These are phyloP conservation scores for Physocladia obscura DNA, from an alignment of 192 early-diverging fungal genomes.

Conservation along the genomic window DNA sequence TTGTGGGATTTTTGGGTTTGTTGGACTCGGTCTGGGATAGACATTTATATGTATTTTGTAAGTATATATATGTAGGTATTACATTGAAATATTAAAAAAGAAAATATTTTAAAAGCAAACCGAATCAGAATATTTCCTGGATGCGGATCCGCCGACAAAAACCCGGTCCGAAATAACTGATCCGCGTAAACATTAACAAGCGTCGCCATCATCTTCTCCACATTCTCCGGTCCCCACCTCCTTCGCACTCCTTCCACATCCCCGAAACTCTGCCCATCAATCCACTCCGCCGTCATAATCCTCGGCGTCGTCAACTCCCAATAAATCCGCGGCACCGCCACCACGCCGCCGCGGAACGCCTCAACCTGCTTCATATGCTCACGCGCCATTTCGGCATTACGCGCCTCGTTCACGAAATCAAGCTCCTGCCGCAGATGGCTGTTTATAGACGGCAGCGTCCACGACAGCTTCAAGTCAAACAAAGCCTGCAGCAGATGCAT, in stretches of 20 bases:
- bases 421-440: conserved; percentile 76
- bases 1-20: conserved; percentile 46
- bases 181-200: conserved; percentile 78
- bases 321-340: conserved; percentile 78
- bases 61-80: too few species aligned
- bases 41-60: too few species aligned
- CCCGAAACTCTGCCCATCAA: conserved; percentile 75
- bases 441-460: conserved; percentile 72
- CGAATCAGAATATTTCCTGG: conserved; percentile 76
- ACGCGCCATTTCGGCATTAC: conserved; percentile 69
- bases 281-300: conserved; percentile 87
- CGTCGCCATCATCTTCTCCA: conserved; percentile 59
- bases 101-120: not conserved
- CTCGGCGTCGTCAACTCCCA: conserved; percentile 67
- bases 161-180: conserved; percentile 28
- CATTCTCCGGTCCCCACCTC: conserved; percentile 29
- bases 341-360: conserved; percentile 42
- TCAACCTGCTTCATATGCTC: conserved; percentile 38
- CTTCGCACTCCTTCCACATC: conserved; percentile 52
- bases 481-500: conserved; percentile 65
- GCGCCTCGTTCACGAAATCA: conserved; percentile 85
- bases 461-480: conserved; percentile 83
- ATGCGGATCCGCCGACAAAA: conserved; percentile 60
- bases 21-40: conserved; percentile 2
- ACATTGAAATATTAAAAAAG: too few species aligned